A percentile compares a stretch with the other conserved stretches of the same genome.
Evolutionary conservation across 83 land plant genomes (phyloP).

Genomic region (Thuja plicata): DNA sequence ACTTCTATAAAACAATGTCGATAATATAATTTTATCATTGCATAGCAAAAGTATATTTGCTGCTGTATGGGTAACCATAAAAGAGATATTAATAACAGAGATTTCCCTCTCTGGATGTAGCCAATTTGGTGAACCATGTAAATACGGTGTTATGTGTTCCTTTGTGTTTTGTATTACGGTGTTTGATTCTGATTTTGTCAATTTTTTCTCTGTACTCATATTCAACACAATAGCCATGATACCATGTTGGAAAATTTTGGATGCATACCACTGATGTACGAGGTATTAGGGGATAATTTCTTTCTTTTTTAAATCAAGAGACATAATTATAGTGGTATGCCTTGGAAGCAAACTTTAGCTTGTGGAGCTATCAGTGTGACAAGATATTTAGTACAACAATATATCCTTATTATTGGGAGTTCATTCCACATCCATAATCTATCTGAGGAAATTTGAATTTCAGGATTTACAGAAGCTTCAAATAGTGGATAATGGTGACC

Average conservation of each 20-base stretch:
- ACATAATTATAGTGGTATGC: background rate
- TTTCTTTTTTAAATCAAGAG: too few relatives aligned
- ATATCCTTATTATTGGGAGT: background rate
- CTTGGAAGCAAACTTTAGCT: background rate
- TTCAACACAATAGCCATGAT: background rate
- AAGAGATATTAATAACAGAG: too few relatives aligned
- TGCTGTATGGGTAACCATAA: too few relatives aligned
- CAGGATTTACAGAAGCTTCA: background rate
- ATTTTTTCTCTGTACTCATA: too few relatives aligned
- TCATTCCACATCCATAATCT: background rate
- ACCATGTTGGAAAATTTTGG: background rate
- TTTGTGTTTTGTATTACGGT: too few relatives aligned
- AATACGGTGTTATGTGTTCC: too few relatives aligned
- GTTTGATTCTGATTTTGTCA: too few relatives aligned
- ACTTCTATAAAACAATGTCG: too few relatives aligned
- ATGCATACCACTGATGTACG: background rate
- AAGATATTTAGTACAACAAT: background rate
- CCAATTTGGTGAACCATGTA: too few relatives aligned
- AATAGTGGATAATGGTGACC: background rate
- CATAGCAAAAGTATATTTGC: too few relatives aligned
- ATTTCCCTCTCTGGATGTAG: too few relatives aligned
- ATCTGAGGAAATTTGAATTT: background rate
- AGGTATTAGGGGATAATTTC: background rate
- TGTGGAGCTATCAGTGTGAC: background rate
- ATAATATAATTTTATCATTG: too few relatives aligned